Percentiles rank a stretch among this genome's conserved stretches.
These are phyloP conservation scores for Fusarium floridanum DNA, from an alignment of 2,329 filamentous ascomycete genomes.

Conservation along the genomic window DNA sequence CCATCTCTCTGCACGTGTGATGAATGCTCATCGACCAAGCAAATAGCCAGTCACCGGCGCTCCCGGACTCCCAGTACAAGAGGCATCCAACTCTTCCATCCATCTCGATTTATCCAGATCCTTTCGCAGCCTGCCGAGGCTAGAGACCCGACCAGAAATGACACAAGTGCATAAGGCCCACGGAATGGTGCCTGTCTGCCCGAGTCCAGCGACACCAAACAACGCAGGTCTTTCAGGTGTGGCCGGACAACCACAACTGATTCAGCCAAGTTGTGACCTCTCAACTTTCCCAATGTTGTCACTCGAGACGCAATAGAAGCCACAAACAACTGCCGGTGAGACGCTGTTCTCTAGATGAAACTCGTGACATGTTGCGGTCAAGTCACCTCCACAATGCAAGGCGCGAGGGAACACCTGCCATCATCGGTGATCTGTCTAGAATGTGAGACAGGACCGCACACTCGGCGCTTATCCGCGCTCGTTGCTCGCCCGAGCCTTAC, in stretches of 20 bases:
- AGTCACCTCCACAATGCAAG: background rate
- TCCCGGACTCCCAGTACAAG: constrained; percentile 10
- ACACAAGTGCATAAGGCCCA: constrained; percentile 20
- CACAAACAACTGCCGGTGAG: constrained; percentile 15
- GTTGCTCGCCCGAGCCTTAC: constrained; percentile 40
- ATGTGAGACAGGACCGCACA: constrained; percentile 1
- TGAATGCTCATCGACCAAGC: constrained; percentile 6
- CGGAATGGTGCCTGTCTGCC: constrained; percentile 4
- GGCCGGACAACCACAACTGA: background rate
- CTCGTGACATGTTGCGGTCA: constrained; percentile 1
- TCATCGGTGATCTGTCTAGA: background rate
- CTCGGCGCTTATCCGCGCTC: background rate
- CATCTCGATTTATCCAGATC: constrained; percentile 31
- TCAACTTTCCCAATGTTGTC: constrained; percentile 14
- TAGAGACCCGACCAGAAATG: constrained; percentile 27
- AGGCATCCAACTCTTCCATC: constrained; percentile 10
- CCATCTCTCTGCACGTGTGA: constrained; percentile 33
- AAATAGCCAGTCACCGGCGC: constrained; percentile 21
- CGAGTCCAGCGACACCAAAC: background rate
- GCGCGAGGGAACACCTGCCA: background rate
- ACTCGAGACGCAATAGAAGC: constrained; percentile 13
- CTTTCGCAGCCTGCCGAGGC: constrained; percentile 18
- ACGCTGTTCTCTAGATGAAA: constrained; percentile 10
- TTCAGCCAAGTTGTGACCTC: background rate
- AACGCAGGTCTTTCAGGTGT: background rate